A percentile compares a stretch with the other conserved stretches of the same genome.
Conservation (phyloP, 1,284 basidiomycete species). For the Ustilago sp. region DNA sequence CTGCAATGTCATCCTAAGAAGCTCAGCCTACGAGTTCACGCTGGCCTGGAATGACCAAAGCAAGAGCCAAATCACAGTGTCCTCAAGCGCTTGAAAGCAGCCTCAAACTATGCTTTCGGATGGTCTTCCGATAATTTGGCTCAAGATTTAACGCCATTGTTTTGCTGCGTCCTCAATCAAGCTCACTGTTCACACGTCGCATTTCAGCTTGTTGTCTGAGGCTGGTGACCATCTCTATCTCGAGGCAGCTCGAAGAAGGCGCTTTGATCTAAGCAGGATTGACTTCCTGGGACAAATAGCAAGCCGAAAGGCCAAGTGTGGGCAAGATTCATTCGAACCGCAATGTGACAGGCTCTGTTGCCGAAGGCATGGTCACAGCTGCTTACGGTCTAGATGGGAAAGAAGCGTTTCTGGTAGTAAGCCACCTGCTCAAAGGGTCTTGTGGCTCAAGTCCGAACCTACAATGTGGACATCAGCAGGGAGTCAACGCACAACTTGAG, state of each 20-base stretch:
- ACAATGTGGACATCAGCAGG: too few species aligned
- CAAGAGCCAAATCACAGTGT: too few species aligned
- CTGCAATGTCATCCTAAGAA: too few species aligned
- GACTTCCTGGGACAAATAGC: neutral
- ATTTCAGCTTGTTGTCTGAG: neutral
- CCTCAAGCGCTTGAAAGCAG: too few species aligned
- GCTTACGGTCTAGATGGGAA: neutral
- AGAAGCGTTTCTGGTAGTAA: neutral
- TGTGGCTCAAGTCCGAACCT: neutral
- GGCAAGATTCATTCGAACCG: conserved; percentile 10
- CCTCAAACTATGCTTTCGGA: neutral
- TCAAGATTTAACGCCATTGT: neutral
- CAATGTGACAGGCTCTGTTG: neutral
- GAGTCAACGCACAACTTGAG: too few species aligned
- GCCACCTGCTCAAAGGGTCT: conserved; percentile 4
- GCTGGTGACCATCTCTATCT: too few species aligned
- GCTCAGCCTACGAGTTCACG: too few species aligned
- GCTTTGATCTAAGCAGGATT: neutral
- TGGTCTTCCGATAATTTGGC: neutral
- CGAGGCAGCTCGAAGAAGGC: too few species aligned
- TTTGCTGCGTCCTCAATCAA: neutral
- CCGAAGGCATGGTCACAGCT: neutral
- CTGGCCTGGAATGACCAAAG: too few species aligned
- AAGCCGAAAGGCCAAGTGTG: neutral
- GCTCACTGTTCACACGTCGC: neutral